Evolutionary conservation across 768 basidiomycete genomes (phyloP), one percentile per base, ranked within the genome.

Genomic region (Pleurotus giganteus): DNA sequence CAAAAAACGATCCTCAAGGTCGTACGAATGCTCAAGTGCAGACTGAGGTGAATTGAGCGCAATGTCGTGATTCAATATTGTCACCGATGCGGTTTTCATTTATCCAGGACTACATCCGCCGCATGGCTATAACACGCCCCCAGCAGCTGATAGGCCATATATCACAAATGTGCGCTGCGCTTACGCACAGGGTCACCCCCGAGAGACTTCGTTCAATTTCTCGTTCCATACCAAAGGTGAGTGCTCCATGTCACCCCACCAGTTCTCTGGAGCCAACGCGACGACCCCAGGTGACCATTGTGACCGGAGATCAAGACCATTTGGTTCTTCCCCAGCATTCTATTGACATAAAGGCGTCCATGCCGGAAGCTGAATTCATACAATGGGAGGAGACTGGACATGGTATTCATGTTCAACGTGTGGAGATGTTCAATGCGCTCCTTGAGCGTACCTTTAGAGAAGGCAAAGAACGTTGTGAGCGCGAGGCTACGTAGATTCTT

Each of bases 221-320:
- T 0, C 63, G 67, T 0, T 70, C 73, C 3, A 79, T 91, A 19
- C 85, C 88, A 9, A 89, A 89, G 63, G 49, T 50, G 36, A 11
- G 49, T 17, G 12, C 15, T 21, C 15, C 15, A 32, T 6, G 7
- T 31, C 17, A 7, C 31, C 5, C n/a, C 13, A 24, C 11, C 36
- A 21, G 12, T 37, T 32, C 9, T 23, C 49, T 31, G n/a, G 47
- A 28, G 15, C 29, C 12, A 31, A 15, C 29, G 4, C 36, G 11
- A n/a, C 1, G 7, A n/a, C 17, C 19, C 4, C 34, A 50, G 49
- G 52, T 53, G 5, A 53, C 52, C 5, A 84, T 83, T 50, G 62
- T 90, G n/a, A 87, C 85, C 0, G 90, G 88, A 2, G 83, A 87
- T 56, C 66, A 81, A 1, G 90, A 91, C 62, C 58, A 78, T 45